Evolutionary conservation across 2,329 filamentous ascomycete species (phyloP), one percentile per base, ranked within the genome.

Genomic region (Fusarium solani-melongenae): DNA sequence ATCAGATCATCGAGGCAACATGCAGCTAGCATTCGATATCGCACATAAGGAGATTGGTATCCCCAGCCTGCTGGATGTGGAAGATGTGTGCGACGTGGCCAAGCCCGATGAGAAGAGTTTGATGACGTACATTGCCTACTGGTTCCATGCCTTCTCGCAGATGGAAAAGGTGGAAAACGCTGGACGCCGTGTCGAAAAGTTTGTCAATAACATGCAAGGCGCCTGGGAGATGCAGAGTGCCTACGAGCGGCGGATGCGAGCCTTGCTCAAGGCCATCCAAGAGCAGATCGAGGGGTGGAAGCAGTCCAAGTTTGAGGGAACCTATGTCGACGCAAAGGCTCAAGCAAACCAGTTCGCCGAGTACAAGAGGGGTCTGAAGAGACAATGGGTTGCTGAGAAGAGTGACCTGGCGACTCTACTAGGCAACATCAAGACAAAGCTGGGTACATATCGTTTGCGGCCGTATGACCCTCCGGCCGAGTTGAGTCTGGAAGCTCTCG

Each of bases 81-180:
- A 99, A 83, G 96, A 99, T 85, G 96, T 99, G 22, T 98, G 94
- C 82, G 96, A 99, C 81, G 96, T 99, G 31, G 90, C 95, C 27
- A 97, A 96, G 84, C 96, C 96, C 27, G 96, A 99, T 81, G 96
- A 99, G 84, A 92, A 94, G 77, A 97, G 94, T 82, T 88, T 99
- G 81, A 99, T 99, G 96, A 99, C 96, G 1, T 99, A 99, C 83
- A 99, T 99, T 78, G 96, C 96, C 73, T 99, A 99, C 86, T 99
- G 96, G 96, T 99, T 99, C 88, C 96, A 99, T 81, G 96, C 96
- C 77, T 99, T 99, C 82, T 98, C 96, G 33, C 96, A 98, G 80
- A 97, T 99, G 92, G 96, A 99, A 85, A 93, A 96, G 81, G 96
- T 99, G 10, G 96, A 99, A 83, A 99, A 99, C 81, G 96, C 96